phyloP scores from a whole-genome alignment of 2,329 filamentous ascomycete genomes.

The Fusarium transvaalense region DNA sequence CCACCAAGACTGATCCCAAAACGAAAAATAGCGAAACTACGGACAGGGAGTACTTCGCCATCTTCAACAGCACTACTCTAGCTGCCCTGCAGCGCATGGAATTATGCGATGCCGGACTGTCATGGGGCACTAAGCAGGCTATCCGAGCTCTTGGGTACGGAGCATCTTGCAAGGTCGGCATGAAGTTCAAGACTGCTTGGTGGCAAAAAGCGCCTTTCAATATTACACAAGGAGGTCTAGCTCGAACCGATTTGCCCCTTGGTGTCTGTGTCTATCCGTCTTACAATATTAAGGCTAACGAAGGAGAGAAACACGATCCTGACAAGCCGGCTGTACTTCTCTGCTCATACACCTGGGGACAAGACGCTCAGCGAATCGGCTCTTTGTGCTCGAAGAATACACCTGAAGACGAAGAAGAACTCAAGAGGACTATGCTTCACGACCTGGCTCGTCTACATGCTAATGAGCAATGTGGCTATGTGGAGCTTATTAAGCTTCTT shows the following conservation, averaged over 20 bases:
- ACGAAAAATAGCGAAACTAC: not conserved
- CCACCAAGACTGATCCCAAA: not conserved
- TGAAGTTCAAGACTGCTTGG: constrained; percentile 17
- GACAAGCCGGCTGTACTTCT: constrained; percentile 18
- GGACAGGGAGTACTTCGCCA: constrained; percentile 6
- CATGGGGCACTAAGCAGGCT: constrained; percentile 6
- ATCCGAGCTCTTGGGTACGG: constrained; percentile 21
- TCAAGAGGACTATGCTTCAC: not conserved
- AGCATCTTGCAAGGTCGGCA: constrained; percentile 11
- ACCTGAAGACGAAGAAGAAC: not conserved
- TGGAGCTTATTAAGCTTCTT: not conserved
- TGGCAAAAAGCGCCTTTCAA: constrained; percentile 13
- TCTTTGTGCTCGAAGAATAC: constrained; percentile 4
- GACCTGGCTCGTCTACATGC: not conserved
- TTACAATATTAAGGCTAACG: constrained; percentile 10
- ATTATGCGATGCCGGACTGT: not conserved
- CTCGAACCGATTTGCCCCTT: not conserved
- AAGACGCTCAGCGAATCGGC: constrained; percentile 17
- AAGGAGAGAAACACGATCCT: not conserved
- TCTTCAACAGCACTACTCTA: constrained; percentile 12
- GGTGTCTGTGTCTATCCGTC: constrained; percentile 24
- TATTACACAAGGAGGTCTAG: constrained; percentile 7
- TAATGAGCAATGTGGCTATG: not conserved
- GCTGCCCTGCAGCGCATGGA: constrained; percentile 1
- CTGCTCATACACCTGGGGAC: constrained; percentile 17